These are phyloP conservation scores for Gentiana dahurica DNA, from an alignment of 257 asterid species.

Conservation along the genomic window DNA sequence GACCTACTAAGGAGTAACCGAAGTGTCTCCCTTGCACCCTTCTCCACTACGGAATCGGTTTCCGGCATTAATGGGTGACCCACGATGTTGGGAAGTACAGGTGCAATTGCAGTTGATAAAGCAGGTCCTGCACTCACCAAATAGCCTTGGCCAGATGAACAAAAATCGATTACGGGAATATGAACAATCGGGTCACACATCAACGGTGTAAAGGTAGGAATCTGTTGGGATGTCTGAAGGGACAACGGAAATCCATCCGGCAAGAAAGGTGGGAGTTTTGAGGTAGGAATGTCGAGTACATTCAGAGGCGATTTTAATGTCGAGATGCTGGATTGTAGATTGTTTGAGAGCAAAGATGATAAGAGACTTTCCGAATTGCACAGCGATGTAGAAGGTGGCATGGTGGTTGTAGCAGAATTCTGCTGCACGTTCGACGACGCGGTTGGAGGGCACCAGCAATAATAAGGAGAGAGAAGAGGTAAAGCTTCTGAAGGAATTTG, in stretches of 20 bases:
- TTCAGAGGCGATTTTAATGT: constrained; percentile 33
- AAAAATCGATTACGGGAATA: constrained; percentile 73
- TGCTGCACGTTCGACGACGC: constrained; percentile 37
- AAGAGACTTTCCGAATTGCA: constrained; percentile 45
- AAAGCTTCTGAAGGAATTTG: constrained; percentile 29
- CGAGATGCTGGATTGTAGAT: constrained; percentile 32
- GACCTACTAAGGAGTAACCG: constrained; percentile 72
- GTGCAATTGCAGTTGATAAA: constrained; percentile 48
- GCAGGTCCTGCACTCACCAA: constrained; percentile 73
- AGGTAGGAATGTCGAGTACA: constrained; percentile 34
- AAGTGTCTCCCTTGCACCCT: no score
- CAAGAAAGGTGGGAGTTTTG: constrained; percentile 49
- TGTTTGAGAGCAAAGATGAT: constrained; percentile 43
- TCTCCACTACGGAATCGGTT: constrained; percentile 54
- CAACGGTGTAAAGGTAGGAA: constrained; percentile 67
- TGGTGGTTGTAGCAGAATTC: constrained; percentile 12
- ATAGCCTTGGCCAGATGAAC: constrained; percentile 91
- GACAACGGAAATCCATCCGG: constrained; percentile 33
- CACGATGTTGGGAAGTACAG: constrained; percentile 34
- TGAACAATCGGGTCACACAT: constrained; percentile 88
- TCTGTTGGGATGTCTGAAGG: constrained; percentile 55
- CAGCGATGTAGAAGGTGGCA: constrained; percentile 33
- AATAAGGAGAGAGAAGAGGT: constrained; percentile 50
- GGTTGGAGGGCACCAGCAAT: constrained; percentile 94
- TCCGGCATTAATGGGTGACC: constrained; percentile 47